Conservation (phyloP, 2,329 filamentous ascomycete genomes). For the Fusarium sp. region DNA sequence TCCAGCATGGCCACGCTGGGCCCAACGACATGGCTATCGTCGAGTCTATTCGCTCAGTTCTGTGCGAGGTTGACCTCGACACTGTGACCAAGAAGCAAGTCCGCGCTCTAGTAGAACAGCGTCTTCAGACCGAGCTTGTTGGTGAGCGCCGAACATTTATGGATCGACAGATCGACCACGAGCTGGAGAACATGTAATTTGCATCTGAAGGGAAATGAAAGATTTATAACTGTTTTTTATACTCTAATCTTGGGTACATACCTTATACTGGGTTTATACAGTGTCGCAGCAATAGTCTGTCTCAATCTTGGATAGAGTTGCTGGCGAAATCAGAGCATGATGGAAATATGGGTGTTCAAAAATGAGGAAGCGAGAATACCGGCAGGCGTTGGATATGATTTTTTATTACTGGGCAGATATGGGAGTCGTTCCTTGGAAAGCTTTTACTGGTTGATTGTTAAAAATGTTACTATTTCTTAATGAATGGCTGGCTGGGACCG, state of each 20-base stretch:
- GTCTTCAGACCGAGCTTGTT: constrained; percentile 86
- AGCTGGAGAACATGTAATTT: constrained; percentile 89
- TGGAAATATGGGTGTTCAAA: constrained; percentile 29
- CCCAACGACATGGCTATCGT: constrained; percentile 84
- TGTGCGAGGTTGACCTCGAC: constrained; percentile 91
- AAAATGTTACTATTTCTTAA: constrained; percentile 36
- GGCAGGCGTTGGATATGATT: constrained; percentile 33
- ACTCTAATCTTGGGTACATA: constrained; percentile 38
- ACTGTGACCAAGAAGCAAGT: constrained; percentile 99
- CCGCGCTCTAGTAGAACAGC: constrained; percentile 88
- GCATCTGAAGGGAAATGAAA: neutral
- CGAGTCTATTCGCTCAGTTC: constrained; percentile 83
- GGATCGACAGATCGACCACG: constrained; percentile 91
- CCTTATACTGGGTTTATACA: constrained; percentile 30
- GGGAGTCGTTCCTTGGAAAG: constrained; percentile 40
- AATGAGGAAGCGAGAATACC: constrained; percentile 36
- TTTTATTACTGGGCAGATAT: constrained; percentile 31
- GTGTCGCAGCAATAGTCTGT: constrained; percentile 4
- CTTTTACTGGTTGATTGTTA: constrained; percentile 35
- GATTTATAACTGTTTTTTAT: constrained; percentile 18
- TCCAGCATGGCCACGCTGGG: constrained; percentile 67
- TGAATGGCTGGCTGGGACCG: constrained; percentile 32
- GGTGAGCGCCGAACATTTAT: constrained; percentile 90
- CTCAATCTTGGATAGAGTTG: constrained; percentile 15
- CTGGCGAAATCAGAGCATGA: constrained; percentile 14